Percentiles rank a stretch among this genome's conserved stretches.
phyloP scores from a whole-genome alignment of 305 asterid genomes.

The Solanum hybrid region DNA sequence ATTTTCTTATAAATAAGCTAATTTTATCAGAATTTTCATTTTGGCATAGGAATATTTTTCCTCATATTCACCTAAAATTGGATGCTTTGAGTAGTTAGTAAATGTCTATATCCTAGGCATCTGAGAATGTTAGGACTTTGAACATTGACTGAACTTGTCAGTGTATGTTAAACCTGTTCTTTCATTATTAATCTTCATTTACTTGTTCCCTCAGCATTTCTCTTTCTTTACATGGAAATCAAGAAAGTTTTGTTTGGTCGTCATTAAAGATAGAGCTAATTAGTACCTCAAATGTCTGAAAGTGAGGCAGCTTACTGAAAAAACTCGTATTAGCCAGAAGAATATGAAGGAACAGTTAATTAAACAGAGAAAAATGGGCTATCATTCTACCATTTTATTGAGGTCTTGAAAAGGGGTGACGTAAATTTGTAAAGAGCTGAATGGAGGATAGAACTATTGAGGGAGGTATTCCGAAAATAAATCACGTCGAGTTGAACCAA shows the following conservation, averaged over 20 bases:
- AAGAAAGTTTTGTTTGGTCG: not conserved
- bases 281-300: not conserved
- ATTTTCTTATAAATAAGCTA: not conserved
- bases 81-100: not conserved
- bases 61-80: not conserved
- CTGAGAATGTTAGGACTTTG: not conserved
- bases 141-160: not conserved
- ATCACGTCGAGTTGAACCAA: not conserved
- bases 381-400: not conserved
- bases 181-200: not conserved
- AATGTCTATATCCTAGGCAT: not conserved
- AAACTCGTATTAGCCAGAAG: not conserved
- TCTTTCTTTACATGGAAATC: not conserved
- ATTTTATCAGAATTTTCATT: not conserved
- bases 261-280: not conserved
- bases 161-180: not conserved
- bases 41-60: not conserved
- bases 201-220: not conserved
- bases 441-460: not conserved
- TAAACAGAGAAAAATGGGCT: not conserved
- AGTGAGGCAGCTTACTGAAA: not conserved
- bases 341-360: not conserved
- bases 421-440: not conserved
- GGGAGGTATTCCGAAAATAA: constrained; percentile 2
- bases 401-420: not conserved